phyloP scores from a whole-genome alignment of 2,329 filamentous ascomycete species.

The Aspergillus awamori region DNA sequence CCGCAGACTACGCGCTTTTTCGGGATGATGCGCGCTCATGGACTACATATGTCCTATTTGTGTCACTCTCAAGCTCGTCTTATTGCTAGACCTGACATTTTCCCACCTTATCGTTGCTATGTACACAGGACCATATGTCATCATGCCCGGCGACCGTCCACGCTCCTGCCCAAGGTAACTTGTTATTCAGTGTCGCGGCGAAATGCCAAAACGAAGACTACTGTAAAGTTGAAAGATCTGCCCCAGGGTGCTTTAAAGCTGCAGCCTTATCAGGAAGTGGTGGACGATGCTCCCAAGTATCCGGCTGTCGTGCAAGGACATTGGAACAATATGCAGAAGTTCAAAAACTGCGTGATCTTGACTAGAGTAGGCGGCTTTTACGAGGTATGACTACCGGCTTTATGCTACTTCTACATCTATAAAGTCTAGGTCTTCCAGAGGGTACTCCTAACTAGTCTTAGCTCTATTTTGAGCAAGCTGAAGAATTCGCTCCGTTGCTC shows the following conservation, averaged over 20 bases:
- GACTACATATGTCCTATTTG: slow-evolving; percentile 1
- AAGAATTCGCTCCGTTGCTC: slow-evolving; percentile 81
- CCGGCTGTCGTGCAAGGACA: slow-evolving; percentile 89
- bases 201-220: slow-evolving; percentile 42
- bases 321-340: slow-evolving; percentile 84
- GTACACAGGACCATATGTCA: slow-evolving; percentile 35
- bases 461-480: slow-evolving; percentile 94
- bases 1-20: neutral
- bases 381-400: slow-evolving; percentile 57
- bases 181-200: slow-evolving; percentile 25
- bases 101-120: slow-evolving; percentile 21
- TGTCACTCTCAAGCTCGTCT: neutral
- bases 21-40: slow-evolving; percentile 32
- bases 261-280: slow-evolving; percentile 45
- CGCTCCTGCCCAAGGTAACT: slow-evolving; percentile 22
- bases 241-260: slow-evolving; percentile 59
- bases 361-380: slow-evolving; percentile 96
- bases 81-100: neutral
- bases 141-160: slow-evolving; percentile 31
- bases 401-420: neutral
- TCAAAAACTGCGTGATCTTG: slow-evolving; percentile 85
- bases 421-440: neutral
- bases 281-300: slow-evolving; percentile 63
- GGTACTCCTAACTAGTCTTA: slow-evolving; percentile 25
- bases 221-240: slow-evolving; percentile 51